Evolutionary conservation across 1,284 basidiomycete genomes (phyloP).

Genomic region (Cryptococcus maquisensis): DNA sequence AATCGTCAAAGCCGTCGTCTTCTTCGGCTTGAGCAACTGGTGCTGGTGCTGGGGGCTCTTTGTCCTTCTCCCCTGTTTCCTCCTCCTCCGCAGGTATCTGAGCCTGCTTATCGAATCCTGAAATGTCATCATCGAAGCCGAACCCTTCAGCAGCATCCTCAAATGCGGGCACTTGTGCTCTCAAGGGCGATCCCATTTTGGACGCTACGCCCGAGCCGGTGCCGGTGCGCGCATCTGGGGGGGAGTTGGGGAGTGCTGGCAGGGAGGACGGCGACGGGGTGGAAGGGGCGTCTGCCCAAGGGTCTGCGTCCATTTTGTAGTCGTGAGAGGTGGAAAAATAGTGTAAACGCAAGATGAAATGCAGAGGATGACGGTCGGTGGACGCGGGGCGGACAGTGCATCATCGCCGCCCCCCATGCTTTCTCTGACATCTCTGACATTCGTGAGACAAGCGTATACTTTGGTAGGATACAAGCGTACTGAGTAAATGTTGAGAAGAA

Average conservation of each 20-base stretch:
- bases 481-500: not conserved
- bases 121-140: not conserved
- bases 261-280: constrained; percentile 4
- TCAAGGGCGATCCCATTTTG: not conserved
- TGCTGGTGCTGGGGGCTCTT: not conserved
- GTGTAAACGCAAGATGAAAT: not conserved
- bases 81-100: not conserved
- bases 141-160: not conserved
- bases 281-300: constrained; percentile 32
- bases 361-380: not conserved
- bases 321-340: not conserved
- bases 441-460: too few relatives aligned
- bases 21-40: not conserved
- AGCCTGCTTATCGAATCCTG: not conserved
- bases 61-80: not conserved
- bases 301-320: constrained; percentile 31
- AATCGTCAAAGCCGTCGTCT: constrained; percentile 60
- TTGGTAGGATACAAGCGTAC: too few relatives aligned
- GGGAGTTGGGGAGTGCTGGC: not conserved
- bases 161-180: not conserved
- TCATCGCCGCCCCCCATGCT: too few relatives aligned
- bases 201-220: not conserved
- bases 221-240: too few relatives aligned
- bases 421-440: too few relatives aligned
- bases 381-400: not conserved